These are phyloP conservation scores for Cercis canadensis DNA, from an alignment of 306 rosid species.

Conservation along the genomic window DNA sequence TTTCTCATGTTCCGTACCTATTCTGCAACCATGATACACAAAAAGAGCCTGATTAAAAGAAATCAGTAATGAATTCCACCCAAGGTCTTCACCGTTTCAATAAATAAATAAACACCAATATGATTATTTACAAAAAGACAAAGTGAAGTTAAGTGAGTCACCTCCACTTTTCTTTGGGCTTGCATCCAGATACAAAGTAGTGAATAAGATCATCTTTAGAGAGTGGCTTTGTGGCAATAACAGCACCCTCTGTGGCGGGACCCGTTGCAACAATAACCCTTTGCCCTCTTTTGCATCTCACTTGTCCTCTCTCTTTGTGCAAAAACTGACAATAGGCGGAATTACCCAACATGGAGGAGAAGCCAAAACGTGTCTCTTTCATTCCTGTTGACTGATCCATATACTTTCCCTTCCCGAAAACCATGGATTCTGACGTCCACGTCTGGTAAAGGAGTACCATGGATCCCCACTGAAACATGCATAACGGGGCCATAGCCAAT, in stretches of 20 bases:
- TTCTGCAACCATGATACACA: slow-evolving; percentile 50
- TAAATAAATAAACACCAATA: too few relatives aligned
- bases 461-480: slow-evolving; percentile 27
- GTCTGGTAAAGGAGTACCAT: slow-evolving; percentile 3
- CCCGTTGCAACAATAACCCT: slow-evolving; percentile 42
- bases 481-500: not conserved
- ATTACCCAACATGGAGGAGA: slow-evolving; percentile 5
- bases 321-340: too few relatives aligned
- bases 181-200: slow-evolving; percentile 40
- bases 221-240: slow-evolving; percentile 29
- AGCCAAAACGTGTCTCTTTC: slow-evolving; percentile 8
- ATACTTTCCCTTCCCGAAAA: slow-evolving; percentile 20
- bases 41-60: not conserved
- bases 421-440: slow-evolving; percentile 27
- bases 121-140: too few relatives aligned
- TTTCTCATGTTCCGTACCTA: slow-evolving; percentile 91
- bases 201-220: slow-evolving; percentile 36
- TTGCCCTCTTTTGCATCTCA: slow-evolving; percentile 5
- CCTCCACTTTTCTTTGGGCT: slow-evolving; percentile 49
- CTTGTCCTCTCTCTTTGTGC: not conserved
- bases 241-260: slow-evolving; percentile 37
- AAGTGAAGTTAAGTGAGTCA: too few relatives aligned
- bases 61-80: too few relatives aligned
- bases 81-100: too few relatives aligned
- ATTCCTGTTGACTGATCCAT: not conserved